Evolutionary conservation across 345 rosid genomes (phyloP).

Genomic region (Boechera stricta): DNA sequence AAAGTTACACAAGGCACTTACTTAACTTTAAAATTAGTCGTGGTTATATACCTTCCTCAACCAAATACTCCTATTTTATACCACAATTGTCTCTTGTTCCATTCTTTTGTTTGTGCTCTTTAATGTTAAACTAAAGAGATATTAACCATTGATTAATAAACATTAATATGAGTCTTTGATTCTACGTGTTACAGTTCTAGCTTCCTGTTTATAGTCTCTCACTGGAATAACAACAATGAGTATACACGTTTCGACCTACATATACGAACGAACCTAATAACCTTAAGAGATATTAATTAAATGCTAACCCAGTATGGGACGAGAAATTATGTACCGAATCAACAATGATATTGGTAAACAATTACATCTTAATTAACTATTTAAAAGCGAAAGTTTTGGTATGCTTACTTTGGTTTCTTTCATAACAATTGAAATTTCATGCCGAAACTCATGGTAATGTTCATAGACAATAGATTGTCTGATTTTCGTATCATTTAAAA

Average conservation of each 20-base stretch:
- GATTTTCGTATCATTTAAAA: too few relatives aligned
- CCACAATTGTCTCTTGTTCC: neutral
- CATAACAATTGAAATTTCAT: neutral
- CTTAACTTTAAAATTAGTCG: neutral
- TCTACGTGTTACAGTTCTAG: conserved; percentile 6
- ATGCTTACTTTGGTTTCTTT: neutral
- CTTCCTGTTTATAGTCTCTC: neutral
- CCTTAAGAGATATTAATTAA: neutral
- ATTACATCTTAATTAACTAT: neutral
- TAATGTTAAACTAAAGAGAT: neutral
- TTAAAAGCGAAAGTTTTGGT: too few relatives aligned
- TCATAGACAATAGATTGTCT: too few relatives aligned
- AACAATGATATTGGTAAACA: neutral
- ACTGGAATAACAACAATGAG: neutral
- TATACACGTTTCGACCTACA: neutral
- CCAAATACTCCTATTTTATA: neutral
- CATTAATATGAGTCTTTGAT: neutral
- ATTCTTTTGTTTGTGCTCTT: neutral
- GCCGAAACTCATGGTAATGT: neutral
- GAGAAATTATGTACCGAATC: neutral
- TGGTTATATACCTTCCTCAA: too few relatives aligned
- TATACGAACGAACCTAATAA: neutral
- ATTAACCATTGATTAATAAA: neutral
- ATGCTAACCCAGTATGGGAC: neutral
- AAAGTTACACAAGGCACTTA: neutral